phyloP scores from a whole-genome alignment of 1,284 basidiomycete species.

The Amylostereum areolatum region DNA sequence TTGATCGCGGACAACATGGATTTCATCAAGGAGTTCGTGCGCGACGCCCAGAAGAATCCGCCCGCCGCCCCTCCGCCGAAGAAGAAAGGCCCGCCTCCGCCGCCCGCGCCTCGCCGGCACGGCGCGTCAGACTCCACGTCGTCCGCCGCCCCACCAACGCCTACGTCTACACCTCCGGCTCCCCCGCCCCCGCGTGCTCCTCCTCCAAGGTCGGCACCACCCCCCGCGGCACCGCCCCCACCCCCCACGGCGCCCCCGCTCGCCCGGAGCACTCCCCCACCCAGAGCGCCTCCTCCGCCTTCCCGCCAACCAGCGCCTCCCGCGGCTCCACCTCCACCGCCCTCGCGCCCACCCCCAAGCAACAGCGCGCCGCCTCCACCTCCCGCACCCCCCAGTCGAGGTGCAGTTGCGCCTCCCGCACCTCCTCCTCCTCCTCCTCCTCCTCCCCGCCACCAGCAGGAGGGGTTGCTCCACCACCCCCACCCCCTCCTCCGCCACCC shows the following conservation, averaged over 20 bases:
- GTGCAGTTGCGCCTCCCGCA: constrained; percentile 22
- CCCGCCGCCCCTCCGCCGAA: constrained; percentile 12
- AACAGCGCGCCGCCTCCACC: constrained; percentile 22
- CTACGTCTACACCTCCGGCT: constrained; percentile 12
- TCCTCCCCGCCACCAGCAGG: constrained; percentile 15
- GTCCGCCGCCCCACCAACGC: constrained; percentile 14
- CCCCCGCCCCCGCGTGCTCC: constrained; percentile 10
- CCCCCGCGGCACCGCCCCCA: constrained; percentile 21
- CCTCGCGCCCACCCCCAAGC: constrained; percentile 22
- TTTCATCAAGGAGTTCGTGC: constrained; percentile 85
- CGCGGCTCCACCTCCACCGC: constrained; percentile 26
- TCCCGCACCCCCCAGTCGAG: constrained; percentile 27
- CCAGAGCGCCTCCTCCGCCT: constrained; percentile 31
- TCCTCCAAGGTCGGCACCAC: constrained; percentile 19
- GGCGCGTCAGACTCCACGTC: constrained; percentile 12
- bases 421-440: constrained; percentile 33
- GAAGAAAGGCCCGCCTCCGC: constrained; percentile 51
- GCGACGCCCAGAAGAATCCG: constrained; percentile 44
- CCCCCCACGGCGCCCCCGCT: constrained; percentile 23
- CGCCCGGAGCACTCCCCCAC: constrained; percentile 26
- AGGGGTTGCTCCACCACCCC: constrained; percentile 25
- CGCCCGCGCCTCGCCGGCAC: constrained; percentile 42
- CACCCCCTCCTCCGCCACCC: constrained; percentile 21
- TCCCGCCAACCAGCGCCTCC: constrained; percentile 21
- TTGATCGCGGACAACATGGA: constrained; percentile 76